Evolutionary conservation across 2,329 filamentous ascomycete genomes (phyloP).

Genomic region (Nothophoma quercina): DNA sequence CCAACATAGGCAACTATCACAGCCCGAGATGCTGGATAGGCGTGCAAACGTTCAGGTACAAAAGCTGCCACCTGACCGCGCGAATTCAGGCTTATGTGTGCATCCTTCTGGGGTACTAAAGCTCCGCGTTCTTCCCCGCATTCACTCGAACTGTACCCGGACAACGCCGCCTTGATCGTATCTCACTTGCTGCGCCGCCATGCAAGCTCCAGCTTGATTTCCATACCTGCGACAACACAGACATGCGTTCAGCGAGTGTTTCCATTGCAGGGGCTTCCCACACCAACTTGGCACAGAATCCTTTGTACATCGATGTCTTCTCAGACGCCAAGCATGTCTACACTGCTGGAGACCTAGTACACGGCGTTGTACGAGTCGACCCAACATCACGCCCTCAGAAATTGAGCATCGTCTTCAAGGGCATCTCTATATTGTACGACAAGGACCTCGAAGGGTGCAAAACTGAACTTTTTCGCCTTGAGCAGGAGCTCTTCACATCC

Average conservation of each 20-base stretch:
- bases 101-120: slow-evolving; percentile 4
- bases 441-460: slow-evolving; percentile 21
- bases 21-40: slow-evolving; percentile 2
- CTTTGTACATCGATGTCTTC: slow-evolving; percentile 27
- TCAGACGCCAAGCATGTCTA: slow-evolving; percentile 22
- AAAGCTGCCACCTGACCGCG: slow-evolving; percentile 2
- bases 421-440: slow-evolving; percentile 22
- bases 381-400: slow-evolving; percentile 28
- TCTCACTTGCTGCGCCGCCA: not conserved
- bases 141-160: not conserved
- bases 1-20: slow-evolving; percentile 4
- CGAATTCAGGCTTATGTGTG: slow-evolving; percentile 1
- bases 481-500: slow-evolving; percentile 30
- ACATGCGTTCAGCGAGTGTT: slow-evolving; percentile 12
- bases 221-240: not conserved
- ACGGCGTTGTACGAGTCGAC: slow-evolving; percentile 30
- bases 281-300: slow-evolving; percentile 23
- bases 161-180: slow-evolving; percentile 3
- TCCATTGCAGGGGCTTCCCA: slow-evolving; percentile 15
- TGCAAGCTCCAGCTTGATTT: slow-evolving; percentile 1
- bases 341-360: slow-evolving; percentile 31
- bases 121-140: slow-evolving; percentile 15
- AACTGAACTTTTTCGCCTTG: slow-evolving; percentile 27
- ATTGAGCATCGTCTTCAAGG: slow-evolving; percentile 27
- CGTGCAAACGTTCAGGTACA: not conserved